Evolutionary conservation across 305 asterid species (phyloP), one percentile per base, ranked within the genome.

Genomic region (Solanum hybrid): DNA sequence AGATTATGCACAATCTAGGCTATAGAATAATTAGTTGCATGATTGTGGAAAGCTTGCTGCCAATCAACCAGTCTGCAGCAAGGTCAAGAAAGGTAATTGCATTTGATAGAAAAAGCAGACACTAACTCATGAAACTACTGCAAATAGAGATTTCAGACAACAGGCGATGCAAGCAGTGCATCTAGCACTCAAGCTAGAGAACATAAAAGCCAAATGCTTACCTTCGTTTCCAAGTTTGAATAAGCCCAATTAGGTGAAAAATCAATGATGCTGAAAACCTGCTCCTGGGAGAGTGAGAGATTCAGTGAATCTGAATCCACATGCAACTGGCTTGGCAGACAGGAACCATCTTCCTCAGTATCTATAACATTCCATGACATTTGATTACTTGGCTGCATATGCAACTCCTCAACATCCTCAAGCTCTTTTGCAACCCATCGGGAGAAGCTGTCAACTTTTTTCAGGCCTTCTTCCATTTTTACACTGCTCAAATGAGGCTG

Each of bases 381-480:
- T 85, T 93, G 96, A 92, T 91, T 91, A 93, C 89, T 94, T 79
- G 97, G 90, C 85, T 92, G 95, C 94, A 94, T 93, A 87, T 94
- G 90, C 91, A 96, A 91, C 87, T 92, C 98, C 79, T 91, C 98
- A 77, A 91, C 92, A 64, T 95, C 98, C 90, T 95, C 98, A 78
- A 96, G 94, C 92, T 96, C 99, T 91, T 94, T 94, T 69, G 95
- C 96, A 34, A 96, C 93, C 99, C 99, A 97, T 89, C 98, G 93
- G 87, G 99, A 95, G 94, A 97, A 97, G 94, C 99, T 97, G 93
- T 96, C 99, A 90, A 94, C 98, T 93, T 97, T 97, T 93, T 94
- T 96, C 96, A 97, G 94, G 95, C 98, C 89, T 90, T 94, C 98
- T 77, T 92, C 97, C 64, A 91, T 86, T 90, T 93, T 93, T 92